Evolutionary conservation across 139 green algal species (phyloP).

Genomic region (Mesotaenium endlicherianum): DNA sequence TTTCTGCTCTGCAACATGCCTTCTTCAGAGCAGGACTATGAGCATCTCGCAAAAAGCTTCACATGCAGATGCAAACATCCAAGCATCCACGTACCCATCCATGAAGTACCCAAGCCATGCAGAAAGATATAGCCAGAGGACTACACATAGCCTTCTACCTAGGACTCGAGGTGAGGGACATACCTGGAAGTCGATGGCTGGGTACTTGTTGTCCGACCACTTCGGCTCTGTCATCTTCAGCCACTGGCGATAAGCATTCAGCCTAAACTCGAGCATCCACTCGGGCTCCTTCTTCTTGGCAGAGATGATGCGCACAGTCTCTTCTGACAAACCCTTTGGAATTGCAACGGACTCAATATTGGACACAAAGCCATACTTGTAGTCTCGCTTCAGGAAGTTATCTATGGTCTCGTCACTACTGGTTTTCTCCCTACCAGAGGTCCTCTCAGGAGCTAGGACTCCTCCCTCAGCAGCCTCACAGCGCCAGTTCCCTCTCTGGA

Average conservation of each 20-base stretch:
- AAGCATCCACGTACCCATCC: neutral
- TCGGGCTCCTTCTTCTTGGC: conserved; percentile 98
- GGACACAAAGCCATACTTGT: conserved; percentile 94
- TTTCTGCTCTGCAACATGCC: too few relatives aligned
- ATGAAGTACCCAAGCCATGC: too few relatives aligned
- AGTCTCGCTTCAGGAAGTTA: conserved; percentile 58
- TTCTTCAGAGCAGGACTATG: too few relatives aligned
- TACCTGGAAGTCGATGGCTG: conserved; percentile 48
- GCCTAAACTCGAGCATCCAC: conserved; percentile 96
- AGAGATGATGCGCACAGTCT: conserved; percentile 93
- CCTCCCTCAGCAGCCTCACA: too few relatives aligned
- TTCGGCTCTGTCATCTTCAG: conserved; percentile 92
- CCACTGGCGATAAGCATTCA: conserved; percentile 92
- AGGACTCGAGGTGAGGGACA: neutral
- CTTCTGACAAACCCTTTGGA: conserved; percentile 82
- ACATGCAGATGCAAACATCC: neutral
- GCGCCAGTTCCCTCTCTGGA: too few relatives aligned
- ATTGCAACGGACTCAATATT: conserved; percentile 91
- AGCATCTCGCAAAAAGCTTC: too few relatives aligned
- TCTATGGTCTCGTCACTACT: conserved; percentile 38
- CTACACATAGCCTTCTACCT: too few relatives aligned
- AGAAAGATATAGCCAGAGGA: too few relatives aligned
- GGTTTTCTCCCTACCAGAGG: too few relatives aligned
- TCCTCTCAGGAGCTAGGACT: too few relatives aligned
- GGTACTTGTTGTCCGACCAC: conserved; percentile 86